Percentiles rank a stretch among this genome's conserved stretches.
These are phyloP conservation scores for Chondrostereum purpureum DNA, from an alignment of 1,284 basidiomycete species.

Conservation along the genomic window DNA sequence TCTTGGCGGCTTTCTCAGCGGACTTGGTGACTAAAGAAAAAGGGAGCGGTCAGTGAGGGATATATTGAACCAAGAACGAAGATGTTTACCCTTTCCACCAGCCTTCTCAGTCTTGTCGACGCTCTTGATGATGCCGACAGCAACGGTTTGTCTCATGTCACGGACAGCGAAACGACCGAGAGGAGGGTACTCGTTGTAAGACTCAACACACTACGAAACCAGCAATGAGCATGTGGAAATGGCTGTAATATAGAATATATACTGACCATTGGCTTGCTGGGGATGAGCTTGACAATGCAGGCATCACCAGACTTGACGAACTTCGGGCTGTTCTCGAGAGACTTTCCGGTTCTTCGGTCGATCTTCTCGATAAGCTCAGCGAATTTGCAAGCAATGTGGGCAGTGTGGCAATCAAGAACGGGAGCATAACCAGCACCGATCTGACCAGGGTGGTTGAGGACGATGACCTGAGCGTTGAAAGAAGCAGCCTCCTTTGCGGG, in stretches of 20 bases:
- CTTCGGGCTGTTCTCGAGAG: slow-evolving; percentile 85
- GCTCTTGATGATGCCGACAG: slow-evolving; percentile 95
- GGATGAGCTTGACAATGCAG: slow-evolving; percentile 96
- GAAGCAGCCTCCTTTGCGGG: slow-evolving; percentile 99
- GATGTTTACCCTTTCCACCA: slow-evolving; percentile 70
- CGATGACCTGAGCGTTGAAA: slow-evolving; percentile 99
- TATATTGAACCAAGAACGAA: slow-evolving; percentile 5
- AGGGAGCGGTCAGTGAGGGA: slow-evolving; percentile 12
- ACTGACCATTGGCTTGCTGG: slow-evolving; percentile 88
- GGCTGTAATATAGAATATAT: too few relatives aligned
- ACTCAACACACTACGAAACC: slow-evolving; percentile 71
- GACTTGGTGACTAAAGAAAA: slow-evolving; percentile 76
- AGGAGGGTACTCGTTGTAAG: slow-evolving; percentile 97
- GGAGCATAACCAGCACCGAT: slow-evolving; percentile 97
- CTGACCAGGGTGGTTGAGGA: slow-evolving; percentile 99
- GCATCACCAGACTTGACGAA: slow-evolving; percentile 96
- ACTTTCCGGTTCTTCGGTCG: slow-evolving; percentile 96
- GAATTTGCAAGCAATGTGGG: slow-evolving; percentile 99
- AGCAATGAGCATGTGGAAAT: not conserved
- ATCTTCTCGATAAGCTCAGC: slow-evolving; percentile 98
- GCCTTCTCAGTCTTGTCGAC: slow-evolving; percentile 90
- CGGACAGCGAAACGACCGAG: slow-evolving; percentile 98
- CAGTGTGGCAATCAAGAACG: slow-evolving; percentile 99
- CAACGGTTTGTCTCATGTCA: slow-evolving; percentile 98
- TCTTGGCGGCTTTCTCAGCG: slow-evolving; percentile 93